Evolutionary conservation across 352 stramenopile genomes (phyloP).

Genomic region (Globisporangium orthogonon): DNA sequence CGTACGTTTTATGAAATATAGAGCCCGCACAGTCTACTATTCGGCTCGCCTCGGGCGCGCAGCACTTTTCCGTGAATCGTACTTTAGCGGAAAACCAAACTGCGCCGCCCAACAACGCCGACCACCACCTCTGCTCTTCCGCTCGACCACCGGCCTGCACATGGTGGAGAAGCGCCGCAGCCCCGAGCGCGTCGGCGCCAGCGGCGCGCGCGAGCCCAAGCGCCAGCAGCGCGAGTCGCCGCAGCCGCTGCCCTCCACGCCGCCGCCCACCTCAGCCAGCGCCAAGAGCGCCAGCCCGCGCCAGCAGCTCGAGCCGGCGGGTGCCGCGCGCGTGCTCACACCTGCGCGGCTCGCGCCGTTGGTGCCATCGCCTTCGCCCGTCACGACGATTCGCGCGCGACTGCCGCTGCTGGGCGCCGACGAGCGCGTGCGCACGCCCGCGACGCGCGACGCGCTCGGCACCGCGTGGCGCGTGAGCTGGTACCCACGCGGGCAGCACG

Average conservation of each 20-base stretch:
- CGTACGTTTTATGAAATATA: too few species aligned
- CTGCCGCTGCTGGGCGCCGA: slow-evolving; percentile 43
- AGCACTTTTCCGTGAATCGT: too few species aligned
- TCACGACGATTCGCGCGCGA: slow-evolving; percentile 22
- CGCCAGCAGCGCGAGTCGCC: neutral
- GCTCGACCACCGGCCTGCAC: neutral
- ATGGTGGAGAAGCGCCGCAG: slow-evolving; percentile 3
- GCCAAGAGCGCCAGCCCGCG: neutral
- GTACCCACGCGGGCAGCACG: slow-evolving; percentile 40
- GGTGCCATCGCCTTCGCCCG: slow-evolving; percentile 1
- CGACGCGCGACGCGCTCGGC: slow-evolving; percentile 28
- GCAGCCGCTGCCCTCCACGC: neutral
- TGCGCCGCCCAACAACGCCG: too few species aligned
- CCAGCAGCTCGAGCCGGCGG: slow-evolving; percentile 17
- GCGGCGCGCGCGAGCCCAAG: neutral
- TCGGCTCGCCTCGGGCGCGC: too few species aligned
- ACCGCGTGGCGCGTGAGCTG: slow-evolving; percentile 58
- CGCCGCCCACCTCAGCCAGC: neutral
- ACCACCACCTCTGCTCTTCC: too few species aligned
- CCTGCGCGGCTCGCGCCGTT: neutral
- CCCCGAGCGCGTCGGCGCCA: neutral
- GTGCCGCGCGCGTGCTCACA: slow-evolving; percentile 12
- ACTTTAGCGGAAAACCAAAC: too few species aligned
- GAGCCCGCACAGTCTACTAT: too few species aligned
- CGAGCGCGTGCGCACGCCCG: slow-evolving; percentile 20